phyloP scores from a whole-genome alignment of 106 monocot species.

The Gastrodia elata region DNA sequence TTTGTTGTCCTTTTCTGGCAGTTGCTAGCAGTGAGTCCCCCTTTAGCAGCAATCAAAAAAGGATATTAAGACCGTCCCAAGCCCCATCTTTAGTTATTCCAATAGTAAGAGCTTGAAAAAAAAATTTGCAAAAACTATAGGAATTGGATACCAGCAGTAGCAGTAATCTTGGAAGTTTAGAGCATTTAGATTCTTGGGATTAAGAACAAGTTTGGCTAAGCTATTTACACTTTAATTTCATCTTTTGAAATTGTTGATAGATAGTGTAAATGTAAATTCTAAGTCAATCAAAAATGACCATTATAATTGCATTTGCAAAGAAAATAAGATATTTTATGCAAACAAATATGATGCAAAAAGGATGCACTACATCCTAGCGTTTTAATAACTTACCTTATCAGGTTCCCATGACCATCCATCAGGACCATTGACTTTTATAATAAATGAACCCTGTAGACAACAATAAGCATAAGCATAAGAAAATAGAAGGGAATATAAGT shows the following conservation, averaged over 20 bases:
- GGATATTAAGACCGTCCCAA: background rate
- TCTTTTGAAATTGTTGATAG: background rate
- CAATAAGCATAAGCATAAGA: no score
- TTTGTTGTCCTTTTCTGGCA: background rate
- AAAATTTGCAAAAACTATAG: no score
- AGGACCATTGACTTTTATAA: slow-evolving; percentile 82
- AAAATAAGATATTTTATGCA: background rate
- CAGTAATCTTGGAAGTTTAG: no score
- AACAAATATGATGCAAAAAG: background rate
- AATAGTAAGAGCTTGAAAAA: no score
- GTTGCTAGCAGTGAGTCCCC: background rate
- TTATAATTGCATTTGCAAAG: background rate
- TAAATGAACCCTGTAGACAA: slow-evolving; percentile 69
- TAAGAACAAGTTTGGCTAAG: no score
- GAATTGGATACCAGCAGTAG: no score
- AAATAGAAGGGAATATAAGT: background rate
- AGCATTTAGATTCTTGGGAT: no score
- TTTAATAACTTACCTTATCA: slow-evolving; percentile 46
- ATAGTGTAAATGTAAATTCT: background rate
- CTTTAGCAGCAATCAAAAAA: background rate
- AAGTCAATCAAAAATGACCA: background rate
- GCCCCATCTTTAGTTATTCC: no score
- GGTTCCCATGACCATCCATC: slow-evolving; percentile 95
- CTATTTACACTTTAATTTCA: background rate
- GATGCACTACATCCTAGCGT: background rate